Evolutionary conservation across 768 basidiomycete genomes (phyloP).

Genomic region (Cystofilobasidium ferigula): DNA sequence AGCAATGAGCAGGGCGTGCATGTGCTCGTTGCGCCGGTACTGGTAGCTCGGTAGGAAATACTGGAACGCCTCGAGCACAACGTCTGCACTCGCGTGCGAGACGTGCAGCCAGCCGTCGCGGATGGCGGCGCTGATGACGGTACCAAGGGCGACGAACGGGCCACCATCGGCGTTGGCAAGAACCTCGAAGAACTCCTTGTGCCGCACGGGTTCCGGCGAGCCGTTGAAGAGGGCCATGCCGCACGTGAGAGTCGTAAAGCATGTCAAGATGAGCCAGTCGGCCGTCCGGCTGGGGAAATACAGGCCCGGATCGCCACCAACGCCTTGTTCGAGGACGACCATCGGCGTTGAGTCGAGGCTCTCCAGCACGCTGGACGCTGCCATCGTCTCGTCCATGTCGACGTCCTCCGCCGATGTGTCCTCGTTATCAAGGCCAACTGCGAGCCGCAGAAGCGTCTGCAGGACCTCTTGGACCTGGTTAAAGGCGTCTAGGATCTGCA

Average conservation of each 20-base stretch:
- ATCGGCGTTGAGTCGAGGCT: conserved; percentile 29
- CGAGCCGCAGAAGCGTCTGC: conserved; percentile 27
- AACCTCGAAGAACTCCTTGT: conserved; percentile 31
- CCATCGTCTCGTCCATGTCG: conserved; percentile 11
- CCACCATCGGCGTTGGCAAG: conserved; percentile 42
- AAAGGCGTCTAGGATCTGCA: conserved; percentile 50
- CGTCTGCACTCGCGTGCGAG: conserved; percentile 45
- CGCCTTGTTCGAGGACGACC: conserved; percentile 5
- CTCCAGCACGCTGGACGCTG: neutral
- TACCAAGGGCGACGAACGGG: conserved; percentile 49
- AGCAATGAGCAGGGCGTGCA: conserved; percentile 50
- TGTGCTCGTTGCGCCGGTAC: conserved; percentile 35
- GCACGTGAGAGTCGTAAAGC: conserved; percentile 5
- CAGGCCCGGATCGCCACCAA: neutral
- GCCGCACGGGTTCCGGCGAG: conserved; percentile 7
- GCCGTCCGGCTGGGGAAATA: neutral
- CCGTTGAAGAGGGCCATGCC: conserved; percentile 1
- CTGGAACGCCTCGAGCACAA: conserved; percentile 48
- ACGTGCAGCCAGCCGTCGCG: conserved; percentile 50
- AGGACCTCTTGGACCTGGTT: conserved; percentile 36
- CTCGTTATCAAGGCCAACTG: neutral
- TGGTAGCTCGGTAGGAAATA: conserved; percentile 14
- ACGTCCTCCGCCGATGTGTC: conserved; percentile 8
- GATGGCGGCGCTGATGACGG: conserved; percentile 49
- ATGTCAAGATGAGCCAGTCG: neutral